Base-by-base conservation (phyloP, 2,329 filamentous ascomycete species). In the Tolypocladium pustulatum region DNA sequence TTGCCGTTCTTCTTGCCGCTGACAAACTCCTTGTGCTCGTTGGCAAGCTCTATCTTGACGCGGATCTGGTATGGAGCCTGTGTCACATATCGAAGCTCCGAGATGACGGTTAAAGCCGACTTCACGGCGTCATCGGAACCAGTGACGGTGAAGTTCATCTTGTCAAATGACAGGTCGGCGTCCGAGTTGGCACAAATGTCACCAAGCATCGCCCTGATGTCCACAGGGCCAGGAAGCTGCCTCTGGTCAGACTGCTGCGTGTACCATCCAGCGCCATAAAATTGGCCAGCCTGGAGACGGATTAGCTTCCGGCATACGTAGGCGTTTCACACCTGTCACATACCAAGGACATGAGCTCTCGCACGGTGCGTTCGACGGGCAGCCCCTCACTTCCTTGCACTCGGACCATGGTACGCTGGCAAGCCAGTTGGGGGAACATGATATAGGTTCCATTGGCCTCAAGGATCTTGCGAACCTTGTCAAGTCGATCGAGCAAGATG, bases 1-100 rank as follows among this genome's bases (percentile, higher is more conserved):
- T 99, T 99, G 74, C 94, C 94, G 68, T 99, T 99, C 80, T 99
- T 99, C 81, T 99, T 99, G 66, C 94, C 94, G 66, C 92, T 97
- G 59, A 99, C 94, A 71, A 99, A 99, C 70, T 99, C 94, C 75
- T 99, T 99, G 79, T 99, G 94, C 76, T 99, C 94, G 69, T 97
- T 97, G 68, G 94, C 94, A 59, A 99, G 87, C 78, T 99, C 94
- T 62, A 99, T 96, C 79, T 97, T 97, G 70, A 99, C 93, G 59
- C 92, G 86, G 71, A 99, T 95, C 71, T 95, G 92, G 68, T 95
- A 96, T 65, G 90, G 89, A 49, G 89, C 86, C 66, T 91, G 88
- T 64, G 88, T 87, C 61, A 95, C 90, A 68, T 97, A 96, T 49
- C 89, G 88, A 64, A 96, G 89, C 64, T 96, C 89, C 58, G 93